phyloP scores from a whole-genome alignment of 192 early-diverging fungal species.

The Diversispora epigaea region DNA sequence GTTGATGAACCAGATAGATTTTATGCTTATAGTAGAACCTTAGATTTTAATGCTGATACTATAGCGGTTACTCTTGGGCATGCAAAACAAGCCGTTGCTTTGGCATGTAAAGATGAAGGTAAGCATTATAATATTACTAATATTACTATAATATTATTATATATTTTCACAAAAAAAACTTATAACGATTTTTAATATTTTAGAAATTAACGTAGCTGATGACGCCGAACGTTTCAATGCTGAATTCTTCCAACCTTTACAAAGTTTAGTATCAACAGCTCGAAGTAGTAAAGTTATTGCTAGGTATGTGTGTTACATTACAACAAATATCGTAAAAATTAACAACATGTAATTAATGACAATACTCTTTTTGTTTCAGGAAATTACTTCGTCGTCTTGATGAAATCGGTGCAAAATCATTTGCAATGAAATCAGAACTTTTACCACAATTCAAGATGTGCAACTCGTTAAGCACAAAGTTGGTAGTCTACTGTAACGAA shows the following conservation, averaged over 20 bases:
- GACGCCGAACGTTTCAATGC: conserved; percentile 45
- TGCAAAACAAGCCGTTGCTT: conserved; percentile 42
- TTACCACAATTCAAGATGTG: conserved; percentile 48
- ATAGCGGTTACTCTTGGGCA: conserved; percentile 58
- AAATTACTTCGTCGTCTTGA: conserved; percentile 67
- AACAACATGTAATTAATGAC: not conserved
- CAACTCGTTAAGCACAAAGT: conserved; percentile 49
- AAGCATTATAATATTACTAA: not conserved
- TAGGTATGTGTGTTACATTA: conserved; percentile 36
- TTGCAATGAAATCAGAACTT: conserved; percentile 48
- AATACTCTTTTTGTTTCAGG: conserved; percentile 33
- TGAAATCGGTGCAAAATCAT: conserved; percentile 54
- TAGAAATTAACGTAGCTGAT: conserved; percentile 44
- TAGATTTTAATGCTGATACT: conserved; percentile 70
- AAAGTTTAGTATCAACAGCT: conserved; percentile 40
- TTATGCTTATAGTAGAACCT: conserved; percentile 45
- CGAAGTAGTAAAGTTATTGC: conserved; percentile 59
- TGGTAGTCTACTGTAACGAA: conserved; percentile 50
- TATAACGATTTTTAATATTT: conserved; percentile 5
- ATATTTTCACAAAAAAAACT: not conserved
- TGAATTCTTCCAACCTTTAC: conserved; percentile 49
- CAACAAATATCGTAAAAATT: not conserved
- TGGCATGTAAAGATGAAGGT: conserved; percentile 43
- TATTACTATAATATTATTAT: not conserved
- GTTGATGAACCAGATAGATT: conserved; percentile 54